Percentiles rank a stretch among this genome's conserved stretches.
Evolutionary conservation across 2,329 filamentous ascomycete species (phyloP).

Genomic region (Chalaropsis ovoidea): DNA sequence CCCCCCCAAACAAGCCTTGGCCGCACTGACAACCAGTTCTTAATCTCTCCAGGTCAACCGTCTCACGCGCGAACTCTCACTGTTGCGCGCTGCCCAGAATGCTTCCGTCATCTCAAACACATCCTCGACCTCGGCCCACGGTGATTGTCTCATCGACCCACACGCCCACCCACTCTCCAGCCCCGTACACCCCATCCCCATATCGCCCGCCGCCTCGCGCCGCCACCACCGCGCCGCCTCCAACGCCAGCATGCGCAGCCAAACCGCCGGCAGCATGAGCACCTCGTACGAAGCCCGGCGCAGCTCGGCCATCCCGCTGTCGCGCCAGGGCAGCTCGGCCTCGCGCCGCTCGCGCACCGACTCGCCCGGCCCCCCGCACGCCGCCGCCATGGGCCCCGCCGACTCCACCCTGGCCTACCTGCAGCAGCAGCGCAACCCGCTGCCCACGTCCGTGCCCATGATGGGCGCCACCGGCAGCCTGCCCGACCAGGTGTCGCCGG

Average conservation of each 20-base stretch:
- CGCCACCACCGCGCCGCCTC: slow-evolving; percentile 51
- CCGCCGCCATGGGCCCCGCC: slow-evolving; percentile 8
- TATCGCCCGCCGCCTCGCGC: slow-evolving; percentile 35
- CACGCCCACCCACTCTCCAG: slow-evolving; percentile 48
- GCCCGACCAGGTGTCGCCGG: slow-evolving; percentile 37
- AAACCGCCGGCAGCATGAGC: slow-evolving; percentile 36
- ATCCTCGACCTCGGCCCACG: slow-evolving; percentile 50
- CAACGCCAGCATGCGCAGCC: slow-evolving; percentile 45
- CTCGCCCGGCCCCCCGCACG: slow-evolving; percentile 35
- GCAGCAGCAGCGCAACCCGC: slow-evolving; percentile 39
- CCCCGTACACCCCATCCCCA: slow-evolving; percentile 47
- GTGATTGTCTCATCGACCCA: slow-evolving; percentile 42
- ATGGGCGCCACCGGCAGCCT: slow-evolving; percentile 21
- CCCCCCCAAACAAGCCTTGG: neutral
- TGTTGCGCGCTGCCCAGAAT: slow-evolving; percentile 64
- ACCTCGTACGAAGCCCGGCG: slow-evolving; percentile 33
- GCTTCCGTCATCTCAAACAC: slow-evolving; percentile 55
- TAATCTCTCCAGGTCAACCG: slow-evolving; percentile 63
- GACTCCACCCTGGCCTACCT: slow-evolving; percentile 40
- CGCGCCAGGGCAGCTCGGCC: slow-evolving; percentile 46
- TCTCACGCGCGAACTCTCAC: slow-evolving; percentile 74
- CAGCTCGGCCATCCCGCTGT: slow-evolving; percentile 39
- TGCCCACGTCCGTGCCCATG: slow-evolving; percentile 30
- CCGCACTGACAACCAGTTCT: neutral
- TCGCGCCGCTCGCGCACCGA: slow-evolving; percentile 44